Evolutionary conservation across 768 basidiomycete genomes (phyloP), one percentile per base, ranked within the genome.

Genomic region (Boletus rufocinnamomeus): DNA sequence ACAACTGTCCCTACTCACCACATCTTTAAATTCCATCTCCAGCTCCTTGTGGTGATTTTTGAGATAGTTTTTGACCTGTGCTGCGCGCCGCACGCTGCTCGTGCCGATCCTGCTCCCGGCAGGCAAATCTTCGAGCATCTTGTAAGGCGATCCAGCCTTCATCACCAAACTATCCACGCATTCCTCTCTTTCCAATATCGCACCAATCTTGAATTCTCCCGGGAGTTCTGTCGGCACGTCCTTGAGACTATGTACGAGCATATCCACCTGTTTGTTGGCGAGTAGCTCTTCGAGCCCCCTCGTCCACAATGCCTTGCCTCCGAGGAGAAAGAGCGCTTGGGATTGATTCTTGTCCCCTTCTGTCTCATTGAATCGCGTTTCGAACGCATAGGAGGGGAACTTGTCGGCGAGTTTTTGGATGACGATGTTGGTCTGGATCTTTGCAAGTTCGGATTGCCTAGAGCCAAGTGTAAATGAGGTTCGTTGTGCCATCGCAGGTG

Each of bases 241-340:
- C 73, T 99, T 99, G 65, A 93, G 78, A 37, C 83, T 86, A 75
- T 99, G 96, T 21, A 98, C 86, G 66, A 99, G 84, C 81, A 98
- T 86, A 71, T 99, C 97, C 50, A 95, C 89, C 14, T 80, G 76
- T 32, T 81, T 76, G 45, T 86, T 80, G 54, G 84, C 80, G 59
- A 99, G 77, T 45, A 86, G 87, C 21, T 91, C 89, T 71, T 99
- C 97, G 54, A 99, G 85, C 66, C 98, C 96, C 66, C 93, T 91
- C 38, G 97, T 99, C 97, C 97, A 99, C 30, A 98, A 74, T 0
- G 90, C 82, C 70, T 93, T 93, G n/a, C 92, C 93, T 40, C 94
- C 94, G 17, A 97, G 76, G 10, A 95, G 80, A 74, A 95, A 95
- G 19, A 97, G 79, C n/a, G 85, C 84, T 63, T 93, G 88, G 2